Evolutionary conservation across 495 filamentous ascomycete species (phyloP), one percentile per base, ranked within the genome.

Genomic region (Aspergillus baeticus): DNA sequence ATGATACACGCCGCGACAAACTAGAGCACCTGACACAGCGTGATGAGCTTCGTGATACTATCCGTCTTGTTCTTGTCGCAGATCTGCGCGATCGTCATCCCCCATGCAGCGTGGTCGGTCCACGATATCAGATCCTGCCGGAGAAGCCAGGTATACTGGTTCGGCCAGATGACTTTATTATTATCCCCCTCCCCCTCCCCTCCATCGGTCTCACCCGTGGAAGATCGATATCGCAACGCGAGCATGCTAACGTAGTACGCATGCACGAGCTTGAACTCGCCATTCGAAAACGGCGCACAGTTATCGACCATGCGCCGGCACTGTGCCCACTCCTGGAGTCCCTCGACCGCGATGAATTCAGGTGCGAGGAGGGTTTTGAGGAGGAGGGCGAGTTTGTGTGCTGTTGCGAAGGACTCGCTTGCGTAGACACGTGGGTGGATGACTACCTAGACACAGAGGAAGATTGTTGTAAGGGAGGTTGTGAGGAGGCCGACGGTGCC

Each of bases 211-310:
- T 65, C 59, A 5, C 66, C 68, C 7, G 39, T 46, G 17, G 49
- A 50, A 6, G 67, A 70, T 15, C 58, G 62, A 49, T 70, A 71
- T 49, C 69, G 62, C 10, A 74, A 51, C 37, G 69, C 70, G 36
- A 72, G 68, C 68, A 74, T 72, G 57, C 71, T 67, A 45, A 74
- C 66, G 43, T 69, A 74, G 60, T 69, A 72, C 21, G 62, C 69
- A 43, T 74, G 67, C n/a, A 69, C 45, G 21, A 66, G 49, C 42
- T 69, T 65, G 26, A 70, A 54, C 13, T 61, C 15, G 23, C 61
- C 62, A 39, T 58, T 50, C 13, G 62, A 62, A 15, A 46, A 44
- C 13, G 42, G 46, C 22, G 44, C 53, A 49, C 67, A 66, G 8
- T 67, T 54, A 22, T 61, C 61, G 33, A 60, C 59, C 60, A 70